A percentile compares a stretch with the other conserved stretches of the same genome.
phyloP scores from a whole-genome alignment of 1,284 basidiomycete genomes.

The Calocybe gambosa region DNA sequence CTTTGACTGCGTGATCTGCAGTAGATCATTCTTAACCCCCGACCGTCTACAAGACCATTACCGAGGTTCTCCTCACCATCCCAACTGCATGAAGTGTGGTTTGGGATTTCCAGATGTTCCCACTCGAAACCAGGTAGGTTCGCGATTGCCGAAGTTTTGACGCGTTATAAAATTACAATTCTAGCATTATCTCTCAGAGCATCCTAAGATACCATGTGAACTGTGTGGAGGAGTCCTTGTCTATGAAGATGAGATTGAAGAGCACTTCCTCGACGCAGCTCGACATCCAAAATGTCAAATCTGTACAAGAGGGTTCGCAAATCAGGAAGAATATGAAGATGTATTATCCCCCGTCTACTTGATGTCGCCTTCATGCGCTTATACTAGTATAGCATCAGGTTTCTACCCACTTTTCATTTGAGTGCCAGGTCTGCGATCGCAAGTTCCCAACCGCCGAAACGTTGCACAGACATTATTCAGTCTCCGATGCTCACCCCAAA shows the following conservation, averaged over 20 bases:
- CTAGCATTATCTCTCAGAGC: slow-evolving; percentile 10
- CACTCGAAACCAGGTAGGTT: slow-evolving; percentile 3
- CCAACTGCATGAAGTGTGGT: slow-evolving; percentile 13
- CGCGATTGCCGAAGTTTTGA: neutral
- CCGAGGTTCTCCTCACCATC: slow-evolving; percentile 12
- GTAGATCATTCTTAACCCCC: neutral
- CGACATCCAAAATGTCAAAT: slow-evolving; percentile 5
- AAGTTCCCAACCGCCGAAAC: slow-evolving; percentile 15
- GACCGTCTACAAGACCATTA: slow-evolving; percentile 10
- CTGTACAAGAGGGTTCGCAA: slow-evolving; percentile 9
- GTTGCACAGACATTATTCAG: slow-evolving; percentile 16
- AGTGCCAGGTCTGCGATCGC: slow-evolving; percentile 17
- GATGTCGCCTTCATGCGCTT: neutral
- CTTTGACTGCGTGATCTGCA: slow-evolving; percentile 6
- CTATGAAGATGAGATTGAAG: slow-evolving; percentile 5
- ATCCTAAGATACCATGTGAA: slow-evolving; percentile 3
- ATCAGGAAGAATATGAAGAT: neutral
- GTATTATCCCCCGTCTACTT: neutral
- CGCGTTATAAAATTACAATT: no score
- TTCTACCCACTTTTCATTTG: slow-evolving; percentile 14
- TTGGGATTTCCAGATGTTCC: slow-evolving; percentile 7
- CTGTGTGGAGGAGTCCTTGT: slow-evolving; percentile 6
- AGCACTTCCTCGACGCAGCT: slow-evolving; percentile 5
- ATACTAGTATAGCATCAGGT: slow-evolving; percentile 14
- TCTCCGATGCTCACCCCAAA: slow-evolving; percentile 21